Base-by-base conservation (phyloP, 1,284 basidiomycete genomes). In the Macrocystidia cucumis region DNA sequence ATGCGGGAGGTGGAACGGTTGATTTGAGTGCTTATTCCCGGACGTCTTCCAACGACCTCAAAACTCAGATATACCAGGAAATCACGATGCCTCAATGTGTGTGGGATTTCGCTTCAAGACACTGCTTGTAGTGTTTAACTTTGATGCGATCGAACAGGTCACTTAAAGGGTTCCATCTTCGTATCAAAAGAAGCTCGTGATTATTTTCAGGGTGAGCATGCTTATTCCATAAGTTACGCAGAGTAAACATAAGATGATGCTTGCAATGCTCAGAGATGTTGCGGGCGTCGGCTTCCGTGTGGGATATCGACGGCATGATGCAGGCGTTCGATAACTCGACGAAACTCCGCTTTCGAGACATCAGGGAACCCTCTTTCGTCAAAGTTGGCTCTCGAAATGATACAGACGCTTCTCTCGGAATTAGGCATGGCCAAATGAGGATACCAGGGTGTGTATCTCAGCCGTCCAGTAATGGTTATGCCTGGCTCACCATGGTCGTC, bases 1-100 rank as follows among this genome's bases (percentile, higher is more conserved):
- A 72, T 41, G 67, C 65, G 0, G 69, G 70, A 2, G 69, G 70
- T 17, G 69, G 69, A 0, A 72, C 67, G 0, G 49, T 72, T 3
- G 70, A 72, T 28, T 35, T 72, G 22, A 67, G 65, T 41, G 59
- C 66, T 9, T 71, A 70, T 43, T 27, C 25, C n/a, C 14, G 17
- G 11, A 5, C 14, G 9, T 30, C 29, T n/a, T n/a, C n/a, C n/a
- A n/a, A 29, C 38, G 3, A 30, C 14, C 0, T 3, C 18, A 9
- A 34, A 51, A 52, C 38, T 13, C 14, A 23, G 32, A 16, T 20
- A 4, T 48, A 42, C 30, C 44, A 41, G 19, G 48, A 49, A 32
- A 44, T 46, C 23, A 46, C 44, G 2, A 41, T 21, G 7, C 23
- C 48, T 5, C 27, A 39, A 29, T 49, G 48, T 48, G 22, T 34